These are phyloP conservation scores for Xylaria scruposa DNA, from an alignment of 495 filamentous ascomycete species.

Conservation along the genomic window DNA sequence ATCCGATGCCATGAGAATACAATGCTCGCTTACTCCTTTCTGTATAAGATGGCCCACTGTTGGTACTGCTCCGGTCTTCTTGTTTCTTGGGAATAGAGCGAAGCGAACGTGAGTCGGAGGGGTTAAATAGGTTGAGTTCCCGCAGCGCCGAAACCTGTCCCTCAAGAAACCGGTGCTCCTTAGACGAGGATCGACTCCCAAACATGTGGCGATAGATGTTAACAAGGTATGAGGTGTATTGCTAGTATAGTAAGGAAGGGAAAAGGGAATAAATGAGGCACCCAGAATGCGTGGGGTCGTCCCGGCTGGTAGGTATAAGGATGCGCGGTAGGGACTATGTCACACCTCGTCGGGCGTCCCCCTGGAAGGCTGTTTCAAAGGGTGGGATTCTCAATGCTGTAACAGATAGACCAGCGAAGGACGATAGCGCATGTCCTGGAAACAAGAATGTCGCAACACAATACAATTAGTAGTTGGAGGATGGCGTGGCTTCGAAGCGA, in stretches of 20 bases:
- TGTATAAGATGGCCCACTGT: constrained; percentile 44
- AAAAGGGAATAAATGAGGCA: constrained; percentile 17
- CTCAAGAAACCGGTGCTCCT: constrained; percentile 46
- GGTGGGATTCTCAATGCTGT: constrained; percentile 32
- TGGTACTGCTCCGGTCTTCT: constrained; percentile 35
- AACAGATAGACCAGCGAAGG: constrained; percentile 8
- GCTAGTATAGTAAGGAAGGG: constrained; percentile 14
- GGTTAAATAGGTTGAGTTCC: constrained; percentile 47
- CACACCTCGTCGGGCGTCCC: constrained; percentile 25
- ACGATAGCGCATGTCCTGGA: constrained; percentile 15
- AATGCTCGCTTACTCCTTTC: constrained; percentile 57
- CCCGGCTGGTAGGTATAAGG: constrained; percentile 12
- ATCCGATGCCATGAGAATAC: constrained; percentile 8
- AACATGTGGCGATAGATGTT: constrained; percentile 50
- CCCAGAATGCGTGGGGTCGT: constrained; percentile 17
- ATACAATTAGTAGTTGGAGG: constrained; percentile 1
- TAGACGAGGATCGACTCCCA: constrained; percentile 51
- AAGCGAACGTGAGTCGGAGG: constrained; percentile 44
- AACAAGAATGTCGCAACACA: constrained; percentile 23
- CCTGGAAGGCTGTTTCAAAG: constrained; percentile 32
- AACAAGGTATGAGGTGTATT: constrained; percentile 15
- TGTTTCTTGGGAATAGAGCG: constrained; percentile 50
- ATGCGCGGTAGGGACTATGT: constrained; percentile 20
- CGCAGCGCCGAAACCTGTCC: constrained; percentile 46
- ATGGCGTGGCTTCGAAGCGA: constrained; percentile 5